Percentiles rank a stretch among this genome's conserved stretches.
These are phyloP conservation scores for Boletales sp. DNA, from an alignment of 768 basidiomycete genomes.

Conservation along the genomic window DNA sequence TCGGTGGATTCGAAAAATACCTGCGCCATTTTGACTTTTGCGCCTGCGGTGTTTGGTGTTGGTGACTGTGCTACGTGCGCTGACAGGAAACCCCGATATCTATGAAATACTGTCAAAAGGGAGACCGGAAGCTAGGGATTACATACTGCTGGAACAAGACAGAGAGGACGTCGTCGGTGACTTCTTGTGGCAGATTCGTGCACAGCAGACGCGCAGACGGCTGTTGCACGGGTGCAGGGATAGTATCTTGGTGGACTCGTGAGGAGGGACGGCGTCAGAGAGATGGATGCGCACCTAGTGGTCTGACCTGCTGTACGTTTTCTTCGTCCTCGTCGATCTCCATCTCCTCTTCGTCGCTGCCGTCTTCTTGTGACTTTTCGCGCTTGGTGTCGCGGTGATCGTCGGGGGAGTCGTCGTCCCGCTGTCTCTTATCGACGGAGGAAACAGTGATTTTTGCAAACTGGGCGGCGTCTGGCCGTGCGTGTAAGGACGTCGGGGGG, in stretches of 20 bases:
- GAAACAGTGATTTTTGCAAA: conserved; percentile 35
- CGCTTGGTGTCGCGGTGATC: conserved; percentile 61
- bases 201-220: conserved; percentile 66
- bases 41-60: conserved; percentile 60
- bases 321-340: conserved; percentile 92
- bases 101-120: conserved; percentile 28
- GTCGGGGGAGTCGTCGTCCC: conserved; percentile 59
- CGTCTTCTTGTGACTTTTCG: conserved; percentile 60
- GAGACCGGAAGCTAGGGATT: background rate
- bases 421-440: conserved; percentile 55
- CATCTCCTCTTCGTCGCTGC: conserved; percentile 82
- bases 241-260: conserved; percentile 26
- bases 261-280: conserved; percentile 4
- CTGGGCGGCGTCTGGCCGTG: conserved; percentile 43
- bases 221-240: conserved; percentile 50
- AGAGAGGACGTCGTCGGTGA: conserved; percentile 80
- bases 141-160: conserved; percentile 92
- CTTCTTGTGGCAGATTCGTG: conserved; percentile 88
- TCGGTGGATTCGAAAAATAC: conserved; percentile 74
- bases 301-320: conserved; percentile 36
- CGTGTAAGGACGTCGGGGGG: conserved; percentile 63
- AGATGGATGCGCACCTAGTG: conserved; percentile 44
- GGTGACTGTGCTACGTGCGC: conserved; percentile 69
- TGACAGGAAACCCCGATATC: conserved; percentile 80
- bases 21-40: conserved; percentile 75